These are phyloP conservation scores for Fraxinus dipetala DNA, from an alignment of 305 asterid genomes.

Conservation along the genomic window DNA sequence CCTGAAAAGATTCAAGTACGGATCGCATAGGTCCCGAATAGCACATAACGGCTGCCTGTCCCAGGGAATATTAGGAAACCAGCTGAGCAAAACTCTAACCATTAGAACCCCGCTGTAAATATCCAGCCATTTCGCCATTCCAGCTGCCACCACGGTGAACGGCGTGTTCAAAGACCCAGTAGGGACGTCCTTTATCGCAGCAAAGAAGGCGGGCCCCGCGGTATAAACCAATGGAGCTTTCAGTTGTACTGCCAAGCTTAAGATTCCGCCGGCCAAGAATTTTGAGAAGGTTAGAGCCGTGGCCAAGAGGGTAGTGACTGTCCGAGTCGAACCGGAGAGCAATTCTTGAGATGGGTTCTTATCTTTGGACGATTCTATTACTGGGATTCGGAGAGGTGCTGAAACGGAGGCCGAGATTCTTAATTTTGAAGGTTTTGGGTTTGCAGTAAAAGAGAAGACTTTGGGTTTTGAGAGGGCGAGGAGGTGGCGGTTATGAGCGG, in stretches of 20 bases:
- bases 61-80: constrained; percentile 98
- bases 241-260: constrained; percentile 38
- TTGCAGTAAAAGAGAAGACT: constrained; percentile 19
- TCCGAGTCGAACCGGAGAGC: constrained; percentile 68
- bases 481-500: constrained; percentile 1
- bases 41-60: constrained; percentile 84
- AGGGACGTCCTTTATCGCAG: constrained; percentile 48
- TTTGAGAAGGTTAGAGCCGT: constrained; percentile 47
- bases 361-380: neutral
- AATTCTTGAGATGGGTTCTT: constrained; percentile 21
- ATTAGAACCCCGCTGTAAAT: constrained; percentile 75
- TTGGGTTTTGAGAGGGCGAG: constrained; percentile 25
- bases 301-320: constrained; percentile 59
- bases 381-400: constrained; percentile 11
- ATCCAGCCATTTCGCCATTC: constrained; percentile 87
- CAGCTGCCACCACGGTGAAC: constrained; percentile 79
- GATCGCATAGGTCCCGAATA: constrained; percentile 87
- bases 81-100: constrained; percentile 80
- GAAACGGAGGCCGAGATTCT: constrained; percentile 37
- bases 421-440: constrained; percentile 26
- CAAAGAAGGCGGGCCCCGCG: constrained; percentile 70
- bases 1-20: constrained; percentile 82
- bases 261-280: constrained; percentile 34
- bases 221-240: constrained; percentile 41
- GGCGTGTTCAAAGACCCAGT: constrained; percentile 61